Evolutionary conservation across 2,329 filamentous ascomycete species (phyloP), one percentile per base, ranked within the genome.

Genomic region (Parastagonospora avenae): DNA sequence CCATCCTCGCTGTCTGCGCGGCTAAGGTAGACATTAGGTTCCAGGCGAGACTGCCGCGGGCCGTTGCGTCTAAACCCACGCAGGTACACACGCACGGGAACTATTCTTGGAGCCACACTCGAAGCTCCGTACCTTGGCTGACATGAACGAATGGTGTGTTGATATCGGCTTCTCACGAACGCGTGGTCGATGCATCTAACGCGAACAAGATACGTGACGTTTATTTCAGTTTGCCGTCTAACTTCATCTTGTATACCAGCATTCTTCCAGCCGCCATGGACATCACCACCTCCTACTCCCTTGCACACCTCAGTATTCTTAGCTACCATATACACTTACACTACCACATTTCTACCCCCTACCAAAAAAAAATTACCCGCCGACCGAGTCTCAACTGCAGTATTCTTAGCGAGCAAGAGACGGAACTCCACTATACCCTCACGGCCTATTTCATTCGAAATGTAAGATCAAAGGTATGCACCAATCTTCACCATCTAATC

Each of bases 91-190:
- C 30, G 39, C 41, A 42, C 27, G 31, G 41, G 19, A 29, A 47
- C 55, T 62, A 62, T 62, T 59, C 54, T 59, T 62, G 57, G 59
- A 52, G 41, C 9, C 39, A 46, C 33, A 31, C 46, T 37, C 33
- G n/a, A 19, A 33, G 24, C 40, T n/a, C 8, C 12, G 6, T 24
- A 14, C 19, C 19, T n/a, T 7, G 8, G 37, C 16, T 32, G 30
- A 32, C 30, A 24, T 27, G 8, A 12, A 39, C 8, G 36, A 7
- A 19, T 10, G 19, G 2, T 36, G n/a, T 10, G 19, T 4, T 36
- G n/a, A 14, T n/a, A 15, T 36, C 11, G 29, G 27, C 15, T 28
- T 19, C 15, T n/a, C 29, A 31, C 29, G 37, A 33, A 46, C 36
- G 19, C 36, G 28, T 46, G 42, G 42, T 44, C 42, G 37, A 39